phyloP scores from a whole-genome alignment of 345 rosid genomes.

The Crucihimalaya himalaica region DNA sequence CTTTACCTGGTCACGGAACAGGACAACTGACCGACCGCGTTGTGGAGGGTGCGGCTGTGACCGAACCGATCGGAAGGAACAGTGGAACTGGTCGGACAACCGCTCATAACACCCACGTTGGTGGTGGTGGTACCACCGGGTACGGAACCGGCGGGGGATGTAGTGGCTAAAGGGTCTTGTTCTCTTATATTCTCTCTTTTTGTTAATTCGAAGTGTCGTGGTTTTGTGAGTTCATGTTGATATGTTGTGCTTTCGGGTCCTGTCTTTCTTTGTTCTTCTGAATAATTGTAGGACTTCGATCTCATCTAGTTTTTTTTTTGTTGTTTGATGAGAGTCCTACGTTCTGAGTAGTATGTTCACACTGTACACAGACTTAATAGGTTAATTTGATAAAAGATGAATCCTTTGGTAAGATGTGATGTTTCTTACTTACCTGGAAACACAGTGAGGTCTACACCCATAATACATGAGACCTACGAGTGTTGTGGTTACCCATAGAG shows the following conservation, averaged over 20 bases:
- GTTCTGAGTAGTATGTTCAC: no score
- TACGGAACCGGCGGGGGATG: slow-evolving; percentile 46
- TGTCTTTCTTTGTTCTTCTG: not conserved
- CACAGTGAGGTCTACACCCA: no score
- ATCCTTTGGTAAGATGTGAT: no score
- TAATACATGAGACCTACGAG: slow-evolving; percentile 82
- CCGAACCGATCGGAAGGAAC: slow-evolving; percentile 41
- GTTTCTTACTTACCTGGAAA: no score
- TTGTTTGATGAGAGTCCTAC: not conserved
- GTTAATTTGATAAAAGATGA: no score
- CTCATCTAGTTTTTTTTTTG: not conserved
- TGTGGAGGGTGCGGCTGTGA: slow-evolving; percentile 38
- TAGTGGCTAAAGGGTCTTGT: slow-evolving; percentile 25
- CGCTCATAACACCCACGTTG: slow-evolving; percentile 45
- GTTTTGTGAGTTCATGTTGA: not conserved
- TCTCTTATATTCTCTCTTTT: not conserved
- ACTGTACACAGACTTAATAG: no score
- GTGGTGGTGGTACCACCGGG: slow-evolving; percentile 37
- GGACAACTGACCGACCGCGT: slow-evolving; percentile 44
- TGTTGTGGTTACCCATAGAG: not conserved
- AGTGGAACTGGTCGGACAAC: slow-evolving; percentile 47
- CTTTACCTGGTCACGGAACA: slow-evolving; percentile 52
- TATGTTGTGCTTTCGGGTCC: not conserved
- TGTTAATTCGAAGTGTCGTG: not conserved
- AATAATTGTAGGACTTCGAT: not conserved